Conservation (phyloP, 1,139 yeast genomes). For the Martiniozyma asiatica region DNA sequence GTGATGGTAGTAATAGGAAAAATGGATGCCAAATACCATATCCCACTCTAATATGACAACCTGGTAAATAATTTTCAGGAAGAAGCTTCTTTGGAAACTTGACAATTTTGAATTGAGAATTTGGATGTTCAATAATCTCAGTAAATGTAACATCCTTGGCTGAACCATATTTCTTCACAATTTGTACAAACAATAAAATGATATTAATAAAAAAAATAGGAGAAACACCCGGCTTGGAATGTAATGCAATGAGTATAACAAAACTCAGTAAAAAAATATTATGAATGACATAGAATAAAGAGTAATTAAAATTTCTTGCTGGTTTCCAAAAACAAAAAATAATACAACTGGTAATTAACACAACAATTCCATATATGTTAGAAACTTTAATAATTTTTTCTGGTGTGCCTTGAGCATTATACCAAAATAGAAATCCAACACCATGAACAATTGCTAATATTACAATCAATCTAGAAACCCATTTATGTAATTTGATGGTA, state of each 20-base stretch:
- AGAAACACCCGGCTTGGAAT: slow-evolving; percentile 63
- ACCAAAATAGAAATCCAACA: slow-evolving; percentile 37
- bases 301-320: slow-evolving; percentile 44
- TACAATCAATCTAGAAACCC: slow-evolving; percentile 63
- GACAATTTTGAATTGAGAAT: slow-evolving; percentile 17
- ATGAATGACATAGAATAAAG: slow-evolving; percentile 54
- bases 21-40: slow-evolving; percentile 24
- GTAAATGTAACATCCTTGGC: slow-evolving; percentile 28
- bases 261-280: slow-evolving; percentile 56
- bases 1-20: slow-evolving; percentile 45
- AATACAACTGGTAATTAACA: slow-evolving; percentile 34
- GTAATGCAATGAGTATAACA: slow-evolving; percentile 49
- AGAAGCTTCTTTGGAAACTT: slow-evolving; percentile 16
- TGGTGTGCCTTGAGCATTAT: slow-evolving; percentile 28
- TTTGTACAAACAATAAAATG: slow-evolving; percentile 32
- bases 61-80: slow-evolving; percentile 27
- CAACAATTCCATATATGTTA: slow-evolving; percentile 55
- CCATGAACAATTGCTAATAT: slow-evolving; percentile 44
- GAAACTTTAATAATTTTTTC: slow-evolving; percentile 30
- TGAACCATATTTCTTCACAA: slow-evolving; percentile 23
- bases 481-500: slow-evolving; percentile 55
- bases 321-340: slow-evolving; percentile 43
- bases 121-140: slow-evolving; percentile 25
- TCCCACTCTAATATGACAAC: slow-evolving; percentile 43
- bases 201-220: slow-evolving; percentile 37